These are phyloP conservation scores for Avena eriantha DNA, from an alignment of 176 grass and related monocot genomes.

Conservation along the genomic window DNA sequence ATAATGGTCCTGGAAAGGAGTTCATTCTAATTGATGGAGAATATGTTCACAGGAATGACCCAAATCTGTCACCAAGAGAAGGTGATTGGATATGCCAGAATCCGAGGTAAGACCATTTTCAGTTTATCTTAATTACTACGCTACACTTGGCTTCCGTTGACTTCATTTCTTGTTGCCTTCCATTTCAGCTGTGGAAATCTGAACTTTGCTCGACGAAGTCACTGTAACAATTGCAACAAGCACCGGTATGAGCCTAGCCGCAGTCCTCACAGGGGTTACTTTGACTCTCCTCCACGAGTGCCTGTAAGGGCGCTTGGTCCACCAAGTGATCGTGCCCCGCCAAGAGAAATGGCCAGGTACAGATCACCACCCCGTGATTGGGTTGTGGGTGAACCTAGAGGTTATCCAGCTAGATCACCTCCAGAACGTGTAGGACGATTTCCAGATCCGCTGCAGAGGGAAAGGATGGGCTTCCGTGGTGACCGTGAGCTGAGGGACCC, in stretches of 20 bases:
- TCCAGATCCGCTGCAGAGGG: conserved; percentile 48
- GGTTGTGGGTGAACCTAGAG: conserved; percentile 53
- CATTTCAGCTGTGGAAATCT: conserved; percentile 93
- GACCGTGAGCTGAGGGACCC: conserved; percentile 52
- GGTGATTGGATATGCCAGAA: conserved; percentile 98
- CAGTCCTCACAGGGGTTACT: conserved; percentile 59
- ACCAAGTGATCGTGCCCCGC: conserved; percentile 43
- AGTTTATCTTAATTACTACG: not conserved
- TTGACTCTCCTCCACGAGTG: conserved; percentile 49
- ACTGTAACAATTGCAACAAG: conserved; percentile 92
- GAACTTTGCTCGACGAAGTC: conserved; percentile 90
- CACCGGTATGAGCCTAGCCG: conserved; percentile 56
- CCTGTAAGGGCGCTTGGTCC: conserved; percentile 61
- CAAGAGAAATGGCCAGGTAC: conserved; percentile 62
- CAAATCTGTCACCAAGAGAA: conserved; percentile 94
- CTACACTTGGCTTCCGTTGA: conserved; percentile 16
- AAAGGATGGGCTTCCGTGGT: conserved; percentile 55
- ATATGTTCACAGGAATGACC: conserved; percentile 95
- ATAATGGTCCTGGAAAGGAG: conserved; percentile 54
- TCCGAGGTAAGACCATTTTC: conserved; percentile 57
- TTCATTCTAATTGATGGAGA: conserved; percentile 62
- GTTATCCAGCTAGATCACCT: conserved; percentile 55
- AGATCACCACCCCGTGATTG: conserved; percentile 55
- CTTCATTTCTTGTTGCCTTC: conserved; percentile 25
- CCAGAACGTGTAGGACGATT: conserved; percentile 46